Base-by-base conservation (phyloP, 768 basidiomycete species). In the Roridomyces roridus region DNA sequence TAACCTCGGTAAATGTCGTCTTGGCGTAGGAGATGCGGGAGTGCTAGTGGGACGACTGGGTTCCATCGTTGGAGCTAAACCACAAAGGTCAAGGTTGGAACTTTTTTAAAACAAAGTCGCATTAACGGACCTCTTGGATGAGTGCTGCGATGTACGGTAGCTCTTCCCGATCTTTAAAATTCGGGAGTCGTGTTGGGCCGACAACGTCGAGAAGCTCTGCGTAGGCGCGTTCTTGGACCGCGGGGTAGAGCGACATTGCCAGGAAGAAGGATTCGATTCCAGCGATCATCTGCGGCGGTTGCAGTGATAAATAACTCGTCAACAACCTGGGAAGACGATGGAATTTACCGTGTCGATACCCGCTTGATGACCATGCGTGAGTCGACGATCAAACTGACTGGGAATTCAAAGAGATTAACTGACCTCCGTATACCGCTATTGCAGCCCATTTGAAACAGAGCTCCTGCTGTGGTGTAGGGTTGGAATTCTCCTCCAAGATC, bases 171-270 rank as follows among this genome's bases (percentile, higher is more conserved):
- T 75, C 74, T 4, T 45, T 59, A 50, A 69, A 66, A 10, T 56
- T 55, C 9, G 73, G 72, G 0, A 74, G 65, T 4, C 74, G 59
- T 15, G 63, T 56, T 15, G 40, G 43, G 14, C 72, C 73, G 7
- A 74, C 47, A 8, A 70, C 68, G 5, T 42, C 20, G 11, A 66
- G 57, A 12, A 74, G 42, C 46, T 74, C 74, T 25, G 48, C 53
- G 24, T 71, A 67, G 1, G 68, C 72, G 42, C 63, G 65, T 44
- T 52, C 52, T 54, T 67, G 66, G 14, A 57, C 53, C 8, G 60
- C 41, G 2, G 67, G 67, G 39, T 59, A 45, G 8, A 59, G 41
- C 10, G 56, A 45, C 66, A 68, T 63, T 5, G 61, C 64, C 9
- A 67, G 36, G 23, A 64, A 53, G 41, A 64, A 62, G 6, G 60